Percentiles rank a stretch among this genome's conserved stretches.
phyloP scores from a whole-genome alignment of 768 basidiomycete genomes.

The Russula sp. region DNA sequence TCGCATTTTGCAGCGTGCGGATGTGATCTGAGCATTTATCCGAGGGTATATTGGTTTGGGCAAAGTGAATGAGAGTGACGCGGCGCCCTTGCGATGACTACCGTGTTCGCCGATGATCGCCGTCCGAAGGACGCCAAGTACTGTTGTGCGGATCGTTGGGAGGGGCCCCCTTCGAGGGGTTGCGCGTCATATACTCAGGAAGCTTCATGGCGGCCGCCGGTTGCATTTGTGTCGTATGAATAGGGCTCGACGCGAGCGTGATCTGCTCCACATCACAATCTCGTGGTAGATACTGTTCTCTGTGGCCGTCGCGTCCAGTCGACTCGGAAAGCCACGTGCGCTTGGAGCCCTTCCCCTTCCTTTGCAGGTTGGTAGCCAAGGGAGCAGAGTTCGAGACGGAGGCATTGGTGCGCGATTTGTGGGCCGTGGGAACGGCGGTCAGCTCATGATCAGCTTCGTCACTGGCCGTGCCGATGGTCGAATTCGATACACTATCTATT shows the following conservation, averaged over 20 bases:
- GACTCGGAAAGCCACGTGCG: background rate
- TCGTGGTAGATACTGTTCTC: background rate
- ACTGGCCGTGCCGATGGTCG: slow-evolving; percentile 13
- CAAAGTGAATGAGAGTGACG: background rate
- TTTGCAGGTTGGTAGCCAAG: background rate
- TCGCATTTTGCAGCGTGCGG: background rate
- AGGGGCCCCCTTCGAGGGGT: background rate
- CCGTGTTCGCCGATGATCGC: slow-evolving; percentile 7
- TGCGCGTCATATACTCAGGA: slow-evolving; percentile 11
- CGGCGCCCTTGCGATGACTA: background rate
- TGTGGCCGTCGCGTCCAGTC: background rate
- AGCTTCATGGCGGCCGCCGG: slow-evolving; percentile 18
- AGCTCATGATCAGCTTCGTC: slow-evolving; percentile 20
- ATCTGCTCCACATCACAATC: slow-evolving; percentile 14
- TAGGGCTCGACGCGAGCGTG: slow-evolving; percentile 14
- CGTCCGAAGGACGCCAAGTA: background rate
- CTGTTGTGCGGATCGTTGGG: background rate
- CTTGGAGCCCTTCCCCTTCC: background rate
- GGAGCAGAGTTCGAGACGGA: background rate
- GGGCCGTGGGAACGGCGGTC: slow-evolving; percentile 11
- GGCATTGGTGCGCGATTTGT: background rate
- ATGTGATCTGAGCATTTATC: background rate
- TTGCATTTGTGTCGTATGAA: slow-evolving; percentile 22
- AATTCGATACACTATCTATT: slow-evolving; percentile 18
- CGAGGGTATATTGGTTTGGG: background rate